These are phyloP conservation scores for Brasilioporus rufonigricans DNA, from an alignment of 768 basidiomycete genomes.

Conservation along the genomic window DNA sequence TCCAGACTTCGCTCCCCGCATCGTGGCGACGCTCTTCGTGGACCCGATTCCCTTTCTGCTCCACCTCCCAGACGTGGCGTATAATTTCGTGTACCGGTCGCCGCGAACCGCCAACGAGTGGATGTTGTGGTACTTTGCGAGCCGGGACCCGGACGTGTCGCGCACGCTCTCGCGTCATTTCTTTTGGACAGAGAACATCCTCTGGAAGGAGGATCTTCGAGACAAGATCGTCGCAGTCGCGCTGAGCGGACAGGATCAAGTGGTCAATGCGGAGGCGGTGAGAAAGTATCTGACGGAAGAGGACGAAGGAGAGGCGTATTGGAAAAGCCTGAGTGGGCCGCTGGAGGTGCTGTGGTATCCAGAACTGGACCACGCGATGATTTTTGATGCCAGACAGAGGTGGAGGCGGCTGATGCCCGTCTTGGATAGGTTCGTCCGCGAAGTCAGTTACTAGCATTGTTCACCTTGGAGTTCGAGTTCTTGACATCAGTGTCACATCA, in stretches of 20 bases:
- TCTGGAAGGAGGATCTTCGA: slow-evolving; percentile 58
- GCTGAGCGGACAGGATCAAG: slow-evolving; percentile 41
- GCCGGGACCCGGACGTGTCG: slow-evolving; percentile 60
- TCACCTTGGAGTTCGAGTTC: no score
- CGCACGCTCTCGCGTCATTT: slow-evolving; percentile 58
- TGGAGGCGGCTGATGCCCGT: slow-evolving; percentile 32
- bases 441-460: neutral
- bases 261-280: slow-evolving; percentile 40
- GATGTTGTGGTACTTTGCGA: slow-evolving; percentile 68
- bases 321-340: slow-evolving; percentile 29
- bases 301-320: slow-evolving; percentile 15
- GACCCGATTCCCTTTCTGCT: slow-evolving; percentile 68
- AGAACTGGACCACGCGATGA: slow-evolving; percentile 40
- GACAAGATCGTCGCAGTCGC: slow-evolving; percentile 33
- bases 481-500: no score
- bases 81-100: slow-evolving; percentile 62
- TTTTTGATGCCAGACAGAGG: slow-evolving; percentile 33
- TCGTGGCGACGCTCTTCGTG: slow-evolving; percentile 49
- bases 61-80: slow-evolving; percentile 59
- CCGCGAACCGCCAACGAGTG: slow-evolving; percentile 56
- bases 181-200: slow-evolving; percentile 61
- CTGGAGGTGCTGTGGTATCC: slow-evolving; percentile 41
- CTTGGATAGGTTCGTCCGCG: slow-evolving; percentile 30
- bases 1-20: slow-evolving; percentile 26
- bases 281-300: slow-evolving; percentile 40